Base-by-base conservation (phyloP, 2,329 filamentous ascomycete species). In the Ascochyta lentis region DNA sequence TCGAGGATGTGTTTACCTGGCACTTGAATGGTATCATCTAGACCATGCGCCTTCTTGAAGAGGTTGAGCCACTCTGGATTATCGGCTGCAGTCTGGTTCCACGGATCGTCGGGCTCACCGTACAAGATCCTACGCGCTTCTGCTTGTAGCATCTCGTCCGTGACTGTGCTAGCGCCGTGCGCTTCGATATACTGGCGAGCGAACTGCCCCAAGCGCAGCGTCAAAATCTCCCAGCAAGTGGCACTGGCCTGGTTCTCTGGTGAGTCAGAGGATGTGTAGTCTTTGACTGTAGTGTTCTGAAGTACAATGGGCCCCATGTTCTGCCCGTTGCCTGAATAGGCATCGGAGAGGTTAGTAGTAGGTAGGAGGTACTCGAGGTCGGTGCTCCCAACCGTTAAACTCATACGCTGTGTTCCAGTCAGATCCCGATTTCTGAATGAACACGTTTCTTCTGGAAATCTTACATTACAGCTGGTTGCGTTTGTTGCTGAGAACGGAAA, bases 201-300 rank as follows among this genome's bases (percentile, higher is more conserved):
- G 51, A 76, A 81, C 33, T 70, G 74, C 31, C 79, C 80, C 5
- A 82, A 67, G 9, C 76, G 69, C 1, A 82, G 70, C 0, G 80
- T 81, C 12, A 82, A 66, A 12, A 81, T 77, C 51, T 82, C 80
- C 80, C 80, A 82, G 63, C 79, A 81, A 1, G 79, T 82, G 2
- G 69, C 71, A 33, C 64, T 69, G 2, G 61, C 60, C 37, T 71
- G 62, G 31, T 33, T 22, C 6, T 54, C 39, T 3, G 51, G 37
- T 15, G 54, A 53, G 8, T 50, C 46, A 2, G 62, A 54, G 2
- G 49, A 53, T 8, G 60, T 57, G n/a, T 57, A 65, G 22, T 59
- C 51, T 3, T 64, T 42, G 0, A 65, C 53, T 26, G 64, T 69
- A 4, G 63, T 64, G 10, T 54, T 56, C 15, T 54, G 52, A 26